phyloP scores from a whole-genome alignment of 768 basidiomycete species.

The Termitomyces sp. region DNA sequence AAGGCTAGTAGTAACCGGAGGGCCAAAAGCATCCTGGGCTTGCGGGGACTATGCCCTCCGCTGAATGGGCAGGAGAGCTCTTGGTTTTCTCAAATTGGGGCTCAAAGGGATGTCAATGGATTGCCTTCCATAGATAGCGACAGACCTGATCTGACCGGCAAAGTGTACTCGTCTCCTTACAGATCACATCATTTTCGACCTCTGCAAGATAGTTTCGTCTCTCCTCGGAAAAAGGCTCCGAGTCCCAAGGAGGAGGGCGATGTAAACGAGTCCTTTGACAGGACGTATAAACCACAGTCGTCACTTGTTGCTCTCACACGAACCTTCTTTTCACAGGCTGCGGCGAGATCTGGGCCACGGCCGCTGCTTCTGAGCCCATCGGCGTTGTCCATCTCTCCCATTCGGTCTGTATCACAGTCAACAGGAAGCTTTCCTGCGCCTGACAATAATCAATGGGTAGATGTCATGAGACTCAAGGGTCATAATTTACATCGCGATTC shows the following conservation, averaged over 20 bases:
- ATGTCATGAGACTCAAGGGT: slow-evolving; percentile 34
- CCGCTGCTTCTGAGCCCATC: slow-evolving; percentile 59
- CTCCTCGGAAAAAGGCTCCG: slow-evolving; percentile 17
- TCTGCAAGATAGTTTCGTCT: slow-evolving; percentile 50
- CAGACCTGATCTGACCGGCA: slow-evolving; percentile 28
- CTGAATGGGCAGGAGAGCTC: slow-evolving; percentile 8
- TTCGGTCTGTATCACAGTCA: slow-evolving; percentile 23
- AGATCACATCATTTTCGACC: slow-evolving; percentile 53
- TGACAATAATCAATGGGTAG: slow-evolving; percentile 39
- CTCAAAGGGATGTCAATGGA: background rate
- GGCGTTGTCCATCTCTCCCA: slow-evolving; percentile 32
- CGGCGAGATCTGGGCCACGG: slow-evolving; percentile 50
- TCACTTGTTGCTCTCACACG: slow-evolving; percentile 39
- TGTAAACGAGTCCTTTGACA: slow-evolving; percentile 28
- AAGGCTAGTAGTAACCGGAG: slow-evolving; percentile 77
- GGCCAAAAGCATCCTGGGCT: slow-evolving; percentile 49
- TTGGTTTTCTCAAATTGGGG: slow-evolving; percentile 2
- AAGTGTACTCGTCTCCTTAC: slow-evolving; percentile 46
- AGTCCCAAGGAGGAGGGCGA: slow-evolving; percentile 24
- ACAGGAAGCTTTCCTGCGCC: slow-evolving; percentile 28
- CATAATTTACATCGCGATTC: slow-evolving; percentile 44
- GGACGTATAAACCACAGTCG: slow-evolving; percentile 31
- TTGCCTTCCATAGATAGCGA: background rate
- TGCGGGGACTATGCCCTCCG: slow-evolving; percentile 25
- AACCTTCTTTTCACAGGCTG: slow-evolving; percentile 25